A percentile compares a stretch with the other conserved stretches of the same genome.
phyloP scores from a whole-genome alignment of 164 flowering plant genomes.

The Euptelea pleiosperma region DNA sequence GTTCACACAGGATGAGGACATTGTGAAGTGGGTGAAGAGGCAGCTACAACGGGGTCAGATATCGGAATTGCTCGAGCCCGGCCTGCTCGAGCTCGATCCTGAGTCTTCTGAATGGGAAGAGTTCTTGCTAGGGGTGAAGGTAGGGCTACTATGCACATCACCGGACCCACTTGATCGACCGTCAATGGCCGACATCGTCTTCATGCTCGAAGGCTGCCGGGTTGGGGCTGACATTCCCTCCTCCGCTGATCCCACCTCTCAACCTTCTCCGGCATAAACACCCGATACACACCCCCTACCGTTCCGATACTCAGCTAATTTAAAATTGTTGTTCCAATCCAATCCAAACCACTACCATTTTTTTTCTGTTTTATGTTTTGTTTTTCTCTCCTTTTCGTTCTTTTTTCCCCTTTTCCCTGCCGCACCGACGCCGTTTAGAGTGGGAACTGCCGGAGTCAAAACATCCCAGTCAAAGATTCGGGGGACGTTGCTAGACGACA shows the following conservation, averaged over 20 bases:
- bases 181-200: conserved; percentile 77
- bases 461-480: not conserved
- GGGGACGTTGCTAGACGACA: not conserved
- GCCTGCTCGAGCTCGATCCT: conserved; percentile 85
- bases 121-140: conserved; percentile 84
- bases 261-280: conserved; percentile 58
- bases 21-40: conserved; percentile 95
- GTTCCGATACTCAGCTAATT: too few species aligned
- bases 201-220: conserved; percentile 98
- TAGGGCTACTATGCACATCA: conserved; percentile 84
- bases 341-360: not conserved
- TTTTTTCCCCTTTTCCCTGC: not conserved
- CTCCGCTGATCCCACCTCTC: conserved; percentile 75
- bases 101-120: conserved; percentile 99
- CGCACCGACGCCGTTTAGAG: not conserved
- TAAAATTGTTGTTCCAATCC: too few species aligned
- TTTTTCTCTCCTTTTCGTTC: not conserved
- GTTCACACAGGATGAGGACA: conserved; percentile 88
- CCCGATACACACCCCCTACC: not conserved
- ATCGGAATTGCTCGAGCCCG: conserved; percentile 79
- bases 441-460: not conserved
- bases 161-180: conserved; percentile 86
- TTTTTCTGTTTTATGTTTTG: not conserved
- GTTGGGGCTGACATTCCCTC: conserved; percentile 82
- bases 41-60: conserved; percentile 81